Evolutionary conservation across 306 rosid genomes (phyloP), one percentile per base, ranked within the genome.

Genomic region (Ormosia emarginata): DNA sequence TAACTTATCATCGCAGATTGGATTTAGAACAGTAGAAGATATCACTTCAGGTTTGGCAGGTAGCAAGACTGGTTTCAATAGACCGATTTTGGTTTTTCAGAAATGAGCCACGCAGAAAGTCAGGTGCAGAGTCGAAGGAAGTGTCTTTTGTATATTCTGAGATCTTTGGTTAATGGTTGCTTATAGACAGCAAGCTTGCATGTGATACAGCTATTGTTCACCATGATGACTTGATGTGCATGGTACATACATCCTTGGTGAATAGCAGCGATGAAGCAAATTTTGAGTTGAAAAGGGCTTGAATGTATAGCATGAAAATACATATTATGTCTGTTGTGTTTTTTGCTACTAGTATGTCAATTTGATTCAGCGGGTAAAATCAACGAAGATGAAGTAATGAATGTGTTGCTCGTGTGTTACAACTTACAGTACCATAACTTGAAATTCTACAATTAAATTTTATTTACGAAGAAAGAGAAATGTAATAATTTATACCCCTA

Each of bases 61-160:
- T 71, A 81, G 88, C 89, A 94, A 84, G 75, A 62, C 87, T n/a
- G 98, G 98, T 83, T 94, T 94, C 89, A 85, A 94, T 74, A 87
- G 98, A 64, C 96, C 97, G 12, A 92, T 94, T 84, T 76, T 92
- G 82, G 93, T 90, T 81, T 94, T 92, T 81, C 83, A 79, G 39
- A 94, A 92, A 87, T 90, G 88, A 89, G 14, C 5, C 30, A 37
- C 74, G 78, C 8, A 29, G 58, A 74, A 74, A 49, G 74, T 34
- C 65, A 24, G 63, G 6, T 79, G 71, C 43, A 6, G 71, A 37
- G 53, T 75, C 8, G 6, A 55, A 37, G 64, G 47, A 74, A 71
- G 66, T 29, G 3, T 3, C 39, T 71, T 57, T 49, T 65, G 36
- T 41, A 47, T 69, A 33, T 32, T 74, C 39, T 84, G 81, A 59